Base-by-base conservation (phyloP, 2,329 filamentous ascomycete species). In the Curvularia lunata region DNA sequence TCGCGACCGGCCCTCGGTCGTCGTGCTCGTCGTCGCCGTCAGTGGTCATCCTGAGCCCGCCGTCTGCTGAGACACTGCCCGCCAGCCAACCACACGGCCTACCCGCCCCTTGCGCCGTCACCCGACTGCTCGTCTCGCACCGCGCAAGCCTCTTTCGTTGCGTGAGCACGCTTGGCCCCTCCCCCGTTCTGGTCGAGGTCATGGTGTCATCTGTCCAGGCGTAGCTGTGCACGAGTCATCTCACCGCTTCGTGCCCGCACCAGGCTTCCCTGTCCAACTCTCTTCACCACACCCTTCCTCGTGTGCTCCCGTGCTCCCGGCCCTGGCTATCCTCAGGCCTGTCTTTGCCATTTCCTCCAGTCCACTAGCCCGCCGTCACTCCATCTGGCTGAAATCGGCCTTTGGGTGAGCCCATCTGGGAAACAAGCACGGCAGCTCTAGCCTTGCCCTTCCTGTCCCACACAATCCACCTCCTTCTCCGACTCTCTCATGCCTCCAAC, bases 161-260 rank as follows among this genome's bases (percentile, higher is more conserved):
- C 52, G 63, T 66, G 60, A 62, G 55, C 64, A 66, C 62, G 68
- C 64, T 63, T 62, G 60, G 56, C 56, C 50, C 43, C n/a, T 25
- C 13, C 41, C 41, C 52, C 41, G 34, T 48, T 58, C 32, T 50
- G 50, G 46, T 52, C 62, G 52, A 58, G 40, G 69, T 72, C 63
- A 61, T 66, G 52, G 49, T 74, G 72, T 76, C 71, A 74, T 76
- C 63, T 66, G 70, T 72, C 69, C 70, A 72, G 62, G 66, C 25
- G 25, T 16, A 28, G 10, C 27, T 59, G 65, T 55, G 58, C 71
- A 64, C 73, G 73, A 76, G 73, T 76, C 73, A 74, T 70, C 60
- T 75, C 72, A 75, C 72, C 73, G 73, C 73, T 66, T 56, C 54
- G 51, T 63, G 57, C 48, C 48, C 63, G 49, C 58, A 62, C 43